Evolutionary conservation across 106 monocot species (phyloP).

Genomic region (Dactylorhiza incarnata): DNA sequence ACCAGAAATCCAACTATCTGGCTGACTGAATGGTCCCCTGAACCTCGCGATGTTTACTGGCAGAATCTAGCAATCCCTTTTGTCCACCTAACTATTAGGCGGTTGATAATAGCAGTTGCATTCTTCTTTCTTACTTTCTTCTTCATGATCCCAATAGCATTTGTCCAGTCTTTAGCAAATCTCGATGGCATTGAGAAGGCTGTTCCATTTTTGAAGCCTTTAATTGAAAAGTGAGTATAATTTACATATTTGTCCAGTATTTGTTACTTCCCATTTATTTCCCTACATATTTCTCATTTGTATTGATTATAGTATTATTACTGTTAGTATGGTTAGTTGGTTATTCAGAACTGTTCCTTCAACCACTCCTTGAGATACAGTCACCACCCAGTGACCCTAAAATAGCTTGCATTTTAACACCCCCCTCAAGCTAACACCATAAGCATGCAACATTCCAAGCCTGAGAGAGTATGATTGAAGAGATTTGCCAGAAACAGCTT

Average conservation of each 20-base stretch:
- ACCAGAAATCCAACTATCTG: slow-evolving; percentile 50
- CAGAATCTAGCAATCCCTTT: slow-evolving; percentile 55
- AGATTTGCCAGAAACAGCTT: too few species aligned
- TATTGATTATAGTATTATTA: not conserved
- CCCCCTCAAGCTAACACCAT: too few species aligned
- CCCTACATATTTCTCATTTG: not conserved
- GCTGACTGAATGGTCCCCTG: slow-evolving; percentile 69
- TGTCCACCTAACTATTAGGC: slow-evolving; percentile 35
- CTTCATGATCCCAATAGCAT: slow-evolving; percentile 57
- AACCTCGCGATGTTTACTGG: slow-evolving; percentile 73
- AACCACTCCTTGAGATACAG: too few species aligned
- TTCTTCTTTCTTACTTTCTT: slow-evolving; percentile 73
- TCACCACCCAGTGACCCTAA: too few species aligned
- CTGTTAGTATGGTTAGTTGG: not conserved
- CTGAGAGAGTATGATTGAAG: too few species aligned
- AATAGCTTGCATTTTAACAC: too few species aligned
- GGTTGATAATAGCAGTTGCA: slow-evolving; percentile 33
- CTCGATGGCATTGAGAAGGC: slow-evolving; percentile 50
- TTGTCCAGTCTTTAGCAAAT: slow-evolving; percentile 65
- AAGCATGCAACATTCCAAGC: too few species aligned
- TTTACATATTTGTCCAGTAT: not conserved
- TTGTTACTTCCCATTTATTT: not conserved
- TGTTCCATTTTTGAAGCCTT: slow-evolving; percentile 42
- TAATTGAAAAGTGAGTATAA: slow-evolving; percentile 45
- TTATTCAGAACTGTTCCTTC: not conserved